Base-by-base conservation (phyloP, 2,329 filamentous ascomycete genomes). In the Penicillium frequentans region DNA sequence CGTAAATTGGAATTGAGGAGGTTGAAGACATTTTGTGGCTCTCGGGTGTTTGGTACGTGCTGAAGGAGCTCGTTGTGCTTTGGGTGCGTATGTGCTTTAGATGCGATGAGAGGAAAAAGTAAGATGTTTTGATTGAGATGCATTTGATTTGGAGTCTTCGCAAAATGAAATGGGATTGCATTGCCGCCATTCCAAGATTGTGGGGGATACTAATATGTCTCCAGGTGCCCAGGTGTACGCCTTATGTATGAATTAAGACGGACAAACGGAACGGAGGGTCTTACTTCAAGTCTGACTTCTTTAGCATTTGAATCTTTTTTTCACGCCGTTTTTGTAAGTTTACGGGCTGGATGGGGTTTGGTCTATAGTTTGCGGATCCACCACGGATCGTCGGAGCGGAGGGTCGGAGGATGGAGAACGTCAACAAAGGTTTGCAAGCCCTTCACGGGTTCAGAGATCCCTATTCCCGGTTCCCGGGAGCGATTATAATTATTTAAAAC, bases 1-100 rank as follows among this genome's bases (percentile, higher is more conserved):
- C 61, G 60, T 58, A 54, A 13, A 2, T 52, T 27, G 35, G 23
- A 14, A 6, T 52, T 39, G 16, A 16, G 33, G 29, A 31, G 4
- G 16, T 29, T 19, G 11, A 14, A 16, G 47, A 49, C 31, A 49
- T 49, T 0, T 10, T 39, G 35, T 19, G 35, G 11, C 33, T 50
- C 19, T 24, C 13, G 5, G 21, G 11, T 21, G 31, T 13, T 23
- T 23, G 21, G 47, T 9, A 13, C 2, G 46, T 31, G 33, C 14
- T 37, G 14, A 13, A 8, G 33, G 16, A 19, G 13, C 23, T 37
- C 3, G 6, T 10, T 24, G 19, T 49, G 5, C 5, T 39, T 49
- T 21, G 14, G 16, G 6, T 19, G 31, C 16, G 7, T 49, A 11
- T 9, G 21, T 49, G 4, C 19, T 19, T 16, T 19, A 9, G 9